Evolutionary conservation across 306 rosid genomes (phyloP), one percentile per base, ranked within the genome.

Genomic region (Cajanus cajan): DNA sequence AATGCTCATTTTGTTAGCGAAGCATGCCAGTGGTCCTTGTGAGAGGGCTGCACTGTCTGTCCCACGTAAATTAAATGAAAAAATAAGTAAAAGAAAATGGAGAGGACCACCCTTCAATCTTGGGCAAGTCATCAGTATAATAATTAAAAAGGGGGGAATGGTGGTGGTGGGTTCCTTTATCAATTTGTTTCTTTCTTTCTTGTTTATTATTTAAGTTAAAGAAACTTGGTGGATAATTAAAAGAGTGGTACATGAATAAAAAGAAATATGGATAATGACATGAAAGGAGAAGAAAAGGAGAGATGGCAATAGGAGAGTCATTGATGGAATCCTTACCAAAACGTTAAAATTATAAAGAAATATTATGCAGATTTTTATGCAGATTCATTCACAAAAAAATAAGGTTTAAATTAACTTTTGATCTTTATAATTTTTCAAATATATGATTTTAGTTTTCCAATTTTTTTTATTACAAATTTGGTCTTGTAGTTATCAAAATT

Each of bases 91-190:
- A 72, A 66, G 71, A 28, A 80, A 79, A 76, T 75, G 86, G 86
- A 76, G 77, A 81, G 85, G 85, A 82, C 86, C 89, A 86, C 80
- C 80, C 86, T 71, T 85, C 84, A 74, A 84, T 83, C 84, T 84
- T 84, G 74, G 84, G 86, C 73, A 82, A 82, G 77, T 69, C 74
- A 78, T 82, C 52, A 69, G 0, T 63, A 82, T 74, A 82, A 74
- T 76, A 63, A 82, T 64, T 55, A n/a, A 31, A 80, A 80, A 71
- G 51, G 58, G 58, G 13, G 76, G 18, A 68, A 54, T 33, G 54
- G 79, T 6, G 77, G 59, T 78, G 80, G 86, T 82, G 82, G 84
- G 72, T 64, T 74, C 81, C 82, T 74, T 44, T 82, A 82, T 82
- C 76, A 85, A 78, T 69, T 85, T 84, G 21, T 73, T 78, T 75